phyloP scores from a whole-genome alignment of 148 eudicot genomes.

The Diospyros kaki region DNA sequence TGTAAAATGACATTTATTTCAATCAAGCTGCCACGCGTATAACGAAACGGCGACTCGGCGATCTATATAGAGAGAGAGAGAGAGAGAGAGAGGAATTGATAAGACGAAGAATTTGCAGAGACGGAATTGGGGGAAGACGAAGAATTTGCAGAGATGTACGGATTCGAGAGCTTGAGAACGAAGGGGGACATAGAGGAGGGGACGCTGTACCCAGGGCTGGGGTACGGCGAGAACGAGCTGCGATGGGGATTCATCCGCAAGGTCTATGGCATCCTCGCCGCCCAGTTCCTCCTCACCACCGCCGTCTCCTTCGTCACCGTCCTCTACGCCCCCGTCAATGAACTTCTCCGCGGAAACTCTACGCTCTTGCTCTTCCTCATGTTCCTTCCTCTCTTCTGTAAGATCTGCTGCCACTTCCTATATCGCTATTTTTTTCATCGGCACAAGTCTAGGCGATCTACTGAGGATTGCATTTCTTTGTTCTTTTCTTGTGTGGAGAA shows the following conservation, averaged over 20 bases:
- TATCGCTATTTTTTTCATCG: not conserved
- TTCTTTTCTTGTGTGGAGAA: too few relatives aligned
- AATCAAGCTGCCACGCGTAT: too few relatives aligned
- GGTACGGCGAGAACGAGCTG: slow-evolving; percentile 72
- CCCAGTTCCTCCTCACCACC: slow-evolving; percentile 83
- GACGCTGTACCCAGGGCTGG: slow-evolving; percentile 73
- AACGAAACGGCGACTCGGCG: not conserved
- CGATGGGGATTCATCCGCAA: slow-evolving; percentile 98
- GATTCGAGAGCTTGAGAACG: slow-evolving; percentile 33
- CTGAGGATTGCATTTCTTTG: too few relatives aligned
- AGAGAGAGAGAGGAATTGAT: not conserved
- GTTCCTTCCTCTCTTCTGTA: slow-evolving; percentile 70
- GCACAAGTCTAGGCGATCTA: too few relatives aligned
- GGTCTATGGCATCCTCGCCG: slow-evolving; percentile 83
- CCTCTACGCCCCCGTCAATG: slow-evolving; percentile 67
- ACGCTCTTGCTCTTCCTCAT: slow-evolving; percentile 65
- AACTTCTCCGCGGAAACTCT: slow-evolving; percentile 58
- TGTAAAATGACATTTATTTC: too few relatives aligned
- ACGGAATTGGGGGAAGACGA: not conserved
- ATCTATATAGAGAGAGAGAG: not conserved
- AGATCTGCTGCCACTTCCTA: not conserved
- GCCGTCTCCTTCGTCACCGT: slow-evolving; percentile 67
- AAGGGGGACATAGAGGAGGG: slow-evolving; percentile 68
- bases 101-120: not conserved
- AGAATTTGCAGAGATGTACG: slow-evolving; percentile 17